Base-by-base conservation (phyloP, 768 basidiomycete genomes). In the Pleurotus sapidus region DNA sequence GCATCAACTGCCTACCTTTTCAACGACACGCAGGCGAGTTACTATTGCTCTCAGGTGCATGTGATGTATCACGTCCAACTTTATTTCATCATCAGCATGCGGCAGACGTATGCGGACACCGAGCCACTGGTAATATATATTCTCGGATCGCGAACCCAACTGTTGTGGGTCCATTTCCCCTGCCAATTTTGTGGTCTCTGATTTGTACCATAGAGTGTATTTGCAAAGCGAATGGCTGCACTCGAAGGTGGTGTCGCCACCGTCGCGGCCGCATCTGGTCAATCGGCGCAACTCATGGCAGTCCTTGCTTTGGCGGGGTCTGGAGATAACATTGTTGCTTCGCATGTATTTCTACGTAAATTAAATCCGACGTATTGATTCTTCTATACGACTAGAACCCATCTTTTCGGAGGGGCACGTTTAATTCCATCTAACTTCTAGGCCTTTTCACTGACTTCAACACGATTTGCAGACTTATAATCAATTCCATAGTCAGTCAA, bases 291-390 rank as follows among this genome's bases (percentile, higher is more conserved):
- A 58, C 82, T 84, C 64, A 71, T 87, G 70, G 78, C 84, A 0
- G 75, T 88, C 48, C 71, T 77, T 0, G 74, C 79, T 2, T 70
- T 87, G 14, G 80, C 83, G 1, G 61, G 69, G 15, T 50, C 71
- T 1, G 87, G 88, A 0, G 87, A 89, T 64, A 89, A 89, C 60
- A 84, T 89, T 55, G 77, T 89, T 3, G 76, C 82, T 1, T 80
- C 81, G 82, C 81, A 49, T 61, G 75, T 70, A 5, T 25, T 43
- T 20, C 27, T 37, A 20, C 14, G 17, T n/a, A 5, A 15, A 30
- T 18, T 20, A 8, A 12, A 15, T 43, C 42, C 15, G 9, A 7
- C 6, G 3, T 43, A 15, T 15, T 20, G 15, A 15, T 43, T 12
- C 42, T 12, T 43, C 42, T 20, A n/a, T 20, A 43, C 12, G 18